Evolutionary conservation across 176 grass and related monocot genomes (phyloP).

Genomic region (Avena atlantica): DNA sequence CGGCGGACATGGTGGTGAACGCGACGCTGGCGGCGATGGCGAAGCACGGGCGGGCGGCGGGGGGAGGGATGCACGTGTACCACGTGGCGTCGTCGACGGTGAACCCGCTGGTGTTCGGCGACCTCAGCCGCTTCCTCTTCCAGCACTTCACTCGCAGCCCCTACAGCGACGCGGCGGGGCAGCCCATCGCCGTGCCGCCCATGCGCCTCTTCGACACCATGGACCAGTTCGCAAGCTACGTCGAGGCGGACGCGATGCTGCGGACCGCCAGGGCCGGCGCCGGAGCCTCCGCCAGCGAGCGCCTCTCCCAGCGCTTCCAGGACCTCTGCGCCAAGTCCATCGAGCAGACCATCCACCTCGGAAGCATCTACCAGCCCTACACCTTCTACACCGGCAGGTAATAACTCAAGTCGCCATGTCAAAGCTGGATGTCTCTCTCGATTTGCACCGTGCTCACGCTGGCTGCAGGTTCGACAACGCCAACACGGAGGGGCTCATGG

Average conservation of each 20-base stretch:
- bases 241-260: constrained; percentile 66
- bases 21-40: constrained; percentile 87
- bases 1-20: constrained; percentile 97
- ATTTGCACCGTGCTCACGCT: neutral
- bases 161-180: constrained; percentile 63
- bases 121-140: constrained; percentile 69
- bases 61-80: constrained; percentile 77
- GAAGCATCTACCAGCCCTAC: constrained; percentile 89
- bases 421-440: neutral
- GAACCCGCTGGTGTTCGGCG: constrained; percentile 83
- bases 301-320: constrained; percentile 48
- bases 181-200: constrained; percentile 63
- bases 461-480: constrained; percentile 69
- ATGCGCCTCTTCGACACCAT: constrained; percentile 73
- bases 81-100: constrained; percentile 82
- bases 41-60: constrained; percentile 58
- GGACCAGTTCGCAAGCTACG: constrained; percentile 76
- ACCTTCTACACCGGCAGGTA: constrained; percentile 92
- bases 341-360: constrained; percentile 80
- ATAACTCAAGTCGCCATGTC: neutral
- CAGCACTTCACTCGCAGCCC: constrained; percentile 73
- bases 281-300: constrained; percentile 7
- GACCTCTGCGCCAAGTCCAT: constrained; percentile 67
- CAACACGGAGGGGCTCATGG: constrained; percentile 69
- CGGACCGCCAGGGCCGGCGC: constrained; percentile 30